These are phyloP conservation scores for Cryptococcus hybrid DNA, from an alignment of 1,284 basidiomycete genomes.

Conservation along the genomic window DNA sequence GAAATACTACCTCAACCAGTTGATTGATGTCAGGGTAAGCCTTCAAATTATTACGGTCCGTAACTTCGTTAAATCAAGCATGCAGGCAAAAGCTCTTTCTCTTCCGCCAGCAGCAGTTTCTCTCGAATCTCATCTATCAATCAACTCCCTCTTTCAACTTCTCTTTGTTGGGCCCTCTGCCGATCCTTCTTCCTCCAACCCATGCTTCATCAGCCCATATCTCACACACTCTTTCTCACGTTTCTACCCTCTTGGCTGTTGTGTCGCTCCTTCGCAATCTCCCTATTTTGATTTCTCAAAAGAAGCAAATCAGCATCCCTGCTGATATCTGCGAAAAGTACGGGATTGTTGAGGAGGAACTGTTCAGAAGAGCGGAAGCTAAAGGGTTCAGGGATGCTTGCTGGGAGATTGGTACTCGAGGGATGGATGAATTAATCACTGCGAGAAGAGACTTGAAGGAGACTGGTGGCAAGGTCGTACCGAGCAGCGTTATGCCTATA, in stretches of 20 bases:
- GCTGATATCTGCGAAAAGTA: slow-evolving; percentile 77
- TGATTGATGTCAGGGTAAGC: slow-evolving; percentile 80
- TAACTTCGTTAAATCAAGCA: slow-evolving; percentile 1
- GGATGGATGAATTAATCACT: slow-evolving; percentile 86
- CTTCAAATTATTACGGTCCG: not conserved
- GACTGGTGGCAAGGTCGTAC: slow-evolving; percentile 60
- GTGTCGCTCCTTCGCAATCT: slow-evolving; percentile 65
- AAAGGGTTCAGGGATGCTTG: slow-evolving; percentile 61
- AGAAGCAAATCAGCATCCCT: slow-evolving; percentile 75
- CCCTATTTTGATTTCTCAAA: slow-evolving; percentile 65
- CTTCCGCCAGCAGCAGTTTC: slow-evolving; percentile 64
- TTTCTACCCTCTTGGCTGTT: slow-evolving; percentile 52
- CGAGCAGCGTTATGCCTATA: slow-evolving; percentile 65
- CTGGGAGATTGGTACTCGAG: slow-evolving; percentile 83
- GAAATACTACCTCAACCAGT: slow-evolving; percentile 74
- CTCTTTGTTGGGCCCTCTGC: slow-evolving; percentile 73
- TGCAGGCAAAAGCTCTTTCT: slow-evolving; percentile 70
- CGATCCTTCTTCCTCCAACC: slow-evolving; percentile 60
- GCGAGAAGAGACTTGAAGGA: slow-evolving; percentile 73
- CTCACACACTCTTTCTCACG: slow-evolving; percentile 67
- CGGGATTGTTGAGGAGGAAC: slow-evolving; percentile 79
- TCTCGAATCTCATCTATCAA: slow-evolving; percentile 64
- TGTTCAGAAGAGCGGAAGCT: slow-evolving; percentile 64
- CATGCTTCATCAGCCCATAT: slow-evolving; percentile 59
- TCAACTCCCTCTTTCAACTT: slow-evolving; percentile 75